phyloP scores from a whole-genome alignment of 2,329 filamentous ascomycete genomes.

The Decorospora gaudefroyi region DNA sequence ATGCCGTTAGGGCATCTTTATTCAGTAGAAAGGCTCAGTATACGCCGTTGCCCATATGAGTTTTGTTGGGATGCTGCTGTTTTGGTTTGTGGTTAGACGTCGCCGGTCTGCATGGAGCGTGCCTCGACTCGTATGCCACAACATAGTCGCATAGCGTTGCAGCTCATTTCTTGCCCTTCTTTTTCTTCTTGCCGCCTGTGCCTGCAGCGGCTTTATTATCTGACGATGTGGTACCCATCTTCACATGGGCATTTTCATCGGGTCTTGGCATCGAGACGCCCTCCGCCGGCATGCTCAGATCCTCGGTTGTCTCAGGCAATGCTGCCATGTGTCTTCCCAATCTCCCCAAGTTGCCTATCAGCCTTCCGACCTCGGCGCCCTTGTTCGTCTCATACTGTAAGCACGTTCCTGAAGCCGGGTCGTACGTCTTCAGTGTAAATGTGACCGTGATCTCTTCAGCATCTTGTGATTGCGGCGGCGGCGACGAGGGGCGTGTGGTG shows the following conservation, averaged over 20 bases:
- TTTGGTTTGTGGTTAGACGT: too few species aligned
- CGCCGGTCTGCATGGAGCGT: too few species aligned
- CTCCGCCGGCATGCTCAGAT: conserved; percentile 42
- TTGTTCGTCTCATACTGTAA: conserved; percentile 93
- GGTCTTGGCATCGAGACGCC: conserved; percentile 40
- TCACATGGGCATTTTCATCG: conserved; percentile 39
- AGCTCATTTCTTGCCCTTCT: conserved; percentile 56
- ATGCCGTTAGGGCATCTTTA: conserved; percentile 7
- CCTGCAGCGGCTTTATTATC: conserved; percentile 30
- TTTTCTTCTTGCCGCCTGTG: conserved; percentile 55
- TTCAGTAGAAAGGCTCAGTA: too few species aligned
- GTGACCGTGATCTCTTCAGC: conserved; percentile 56
- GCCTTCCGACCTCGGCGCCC: conserved; percentile 81
- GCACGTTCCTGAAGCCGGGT: conserved; percentile 77
- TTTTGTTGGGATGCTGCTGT: too few species aligned
- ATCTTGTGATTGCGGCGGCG: conserved; percentile 31
- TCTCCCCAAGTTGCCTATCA: conserved; percentile 76
- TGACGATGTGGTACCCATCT: conserved; percentile 34
- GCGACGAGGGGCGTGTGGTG: conserved; percentile 34
- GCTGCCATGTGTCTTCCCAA: conserved; percentile 68
- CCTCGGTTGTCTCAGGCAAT: conserved; percentile 51
- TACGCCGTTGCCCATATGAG: too few species aligned
- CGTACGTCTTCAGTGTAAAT: conserved; percentile 86
- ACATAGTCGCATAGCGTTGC: neutral
- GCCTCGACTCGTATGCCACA: too few species aligned